A percentile compares a stretch with the other conserved stretches of the same genome.
Evolutionary conservation across 352 stramenopile species (phyloP).

Genomic region (Phytophthora litchii): DNA sequence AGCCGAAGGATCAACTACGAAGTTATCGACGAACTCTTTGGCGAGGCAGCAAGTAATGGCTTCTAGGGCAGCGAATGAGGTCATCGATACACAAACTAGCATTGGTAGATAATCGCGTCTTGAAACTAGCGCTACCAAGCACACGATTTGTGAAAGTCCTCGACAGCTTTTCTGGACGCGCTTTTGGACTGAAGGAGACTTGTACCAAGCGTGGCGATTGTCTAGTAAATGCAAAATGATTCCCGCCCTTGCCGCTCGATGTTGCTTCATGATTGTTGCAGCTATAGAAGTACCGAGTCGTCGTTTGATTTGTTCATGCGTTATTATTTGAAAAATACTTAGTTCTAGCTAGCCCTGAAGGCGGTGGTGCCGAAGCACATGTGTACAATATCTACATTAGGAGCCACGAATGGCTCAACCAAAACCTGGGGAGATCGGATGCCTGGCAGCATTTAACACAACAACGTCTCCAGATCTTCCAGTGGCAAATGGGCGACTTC

Average conservation of each 20-base stretch:
- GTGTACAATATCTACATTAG: conserved; percentile 39
- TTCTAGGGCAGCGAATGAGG: conserved; percentile 39
- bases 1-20: conserved; percentile 91
- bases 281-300: neutral
- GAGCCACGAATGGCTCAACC: conserved; percentile 19
- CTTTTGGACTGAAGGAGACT: conserved; percentile 5
- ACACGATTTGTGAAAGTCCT: too few relatives aligned
- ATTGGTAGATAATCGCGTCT: neutral
- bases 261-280: neutral
- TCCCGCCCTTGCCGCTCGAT: neutral
- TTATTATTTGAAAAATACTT: conserved; percentile 41
- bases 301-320: conserved; percentile 7
- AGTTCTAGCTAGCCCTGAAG: conserved; percentile 14
- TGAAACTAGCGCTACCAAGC: too few relatives aligned
- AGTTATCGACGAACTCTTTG: conserved; percentile 90
- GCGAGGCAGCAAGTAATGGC: conserved; percentile 76
- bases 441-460: conserved; percentile 23
- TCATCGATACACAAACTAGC: conserved; percentile 4
- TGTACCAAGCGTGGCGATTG: conserved; percentile 2
- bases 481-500: conserved; percentile 44
- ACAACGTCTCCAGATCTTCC: conserved; percentile 36
- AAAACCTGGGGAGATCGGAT: conserved; percentile 18
- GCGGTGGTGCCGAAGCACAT: conserved; percentile 4
- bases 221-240: conserved; percentile 21
- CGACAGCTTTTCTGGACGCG: conserved; percentile 1